Evolutionary conservation across 2,329 filamentous ascomycete genomes (phyloP).

Genomic region (Parafenestella ontariensis): DNA sequence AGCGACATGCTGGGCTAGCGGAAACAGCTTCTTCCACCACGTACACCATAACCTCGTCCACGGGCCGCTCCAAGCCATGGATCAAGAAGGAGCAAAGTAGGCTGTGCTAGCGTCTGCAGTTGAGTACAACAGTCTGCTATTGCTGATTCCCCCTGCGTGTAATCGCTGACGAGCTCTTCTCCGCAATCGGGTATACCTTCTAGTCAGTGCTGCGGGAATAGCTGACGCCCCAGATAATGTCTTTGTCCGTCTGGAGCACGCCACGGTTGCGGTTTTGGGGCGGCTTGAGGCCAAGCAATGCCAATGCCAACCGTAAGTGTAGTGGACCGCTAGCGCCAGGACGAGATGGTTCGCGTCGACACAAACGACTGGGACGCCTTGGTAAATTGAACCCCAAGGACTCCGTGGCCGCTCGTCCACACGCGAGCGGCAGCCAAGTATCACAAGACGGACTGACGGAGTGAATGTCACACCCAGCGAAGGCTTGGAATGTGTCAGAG

Average conservation of each 20-base stretch:
- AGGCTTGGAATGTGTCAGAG: slow-evolving; percentile 38
- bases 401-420: background rate
- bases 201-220: slow-evolving; percentile 17
- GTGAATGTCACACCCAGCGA: slow-evolving; percentile 12
- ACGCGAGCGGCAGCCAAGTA: slow-evolving; percentile 26
- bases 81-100: too few species aligned
- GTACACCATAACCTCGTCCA: slow-evolving; percentile 13
- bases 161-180: background rate
- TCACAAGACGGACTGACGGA: slow-evolving; percentile 36
- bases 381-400: slow-evolving; percentile 14
- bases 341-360: slow-evolving; percentile 13
- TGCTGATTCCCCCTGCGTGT: background rate
- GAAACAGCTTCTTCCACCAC: slow-evolving; percentile 23
- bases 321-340: slow-evolving; percentile 14
- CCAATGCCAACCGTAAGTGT: slow-evolving; percentile 31
- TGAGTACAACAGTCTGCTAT: background rate
- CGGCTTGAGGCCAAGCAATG: slow-evolving; percentile 33
- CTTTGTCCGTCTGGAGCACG: too few species aligned
- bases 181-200: background rate
- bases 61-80: too few species aligned
- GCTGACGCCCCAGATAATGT: too few species aligned
- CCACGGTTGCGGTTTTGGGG: slow-evolving; percentile 19
- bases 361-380: slow-evolving; percentile 30
- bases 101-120: slow-evolving; percentile 1
- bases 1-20: slow-evolving; percentile 18